Percentiles rank a stretch among this genome's conserved stretches.
These are phyloP conservation scores for Tephrocybe sp. DNA, from an alignment of 768 basidiomycete species.

Conservation along the genomic window DNA sequence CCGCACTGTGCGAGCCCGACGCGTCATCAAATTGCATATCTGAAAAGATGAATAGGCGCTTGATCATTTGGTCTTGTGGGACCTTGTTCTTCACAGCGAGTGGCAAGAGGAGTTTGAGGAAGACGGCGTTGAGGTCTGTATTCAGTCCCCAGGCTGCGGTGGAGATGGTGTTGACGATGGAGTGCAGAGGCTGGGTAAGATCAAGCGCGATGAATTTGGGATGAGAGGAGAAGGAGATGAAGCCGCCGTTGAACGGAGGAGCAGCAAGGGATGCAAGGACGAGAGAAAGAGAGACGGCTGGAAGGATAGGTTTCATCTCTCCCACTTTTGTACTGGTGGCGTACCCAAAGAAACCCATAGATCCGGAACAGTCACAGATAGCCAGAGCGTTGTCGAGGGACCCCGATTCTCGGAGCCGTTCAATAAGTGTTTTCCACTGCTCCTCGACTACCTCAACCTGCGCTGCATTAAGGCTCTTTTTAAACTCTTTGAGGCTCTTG, in stretches of 20 bases:
- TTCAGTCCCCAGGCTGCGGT: constrained; percentile 48
- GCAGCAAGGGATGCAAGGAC: constrained; percentile 59
- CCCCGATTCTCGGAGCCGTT: constrained; percentile 49
- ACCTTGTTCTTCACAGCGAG: constrained; percentile 56
- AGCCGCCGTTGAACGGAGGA: constrained; percentile 61
- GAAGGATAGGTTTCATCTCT: constrained; percentile 53
- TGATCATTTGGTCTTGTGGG: constrained; percentile 70
- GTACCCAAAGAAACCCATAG: too few species aligned
- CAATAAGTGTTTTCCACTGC: constrained; percentile 65
- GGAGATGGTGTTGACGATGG: constrained; percentile 37
- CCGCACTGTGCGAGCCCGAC: not conserved
- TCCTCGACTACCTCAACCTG: constrained; percentile 50
- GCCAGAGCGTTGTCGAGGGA: constrained; percentile 62
- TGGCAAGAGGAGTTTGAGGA: constrained; percentile 59
- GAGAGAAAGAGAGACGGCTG: constrained; percentile 64
- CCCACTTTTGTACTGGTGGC: not conserved
- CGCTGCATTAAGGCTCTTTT: constrained; percentile 29
- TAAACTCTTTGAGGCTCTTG: constrained; percentile 24
- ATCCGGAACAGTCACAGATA: constrained; percentile 72
- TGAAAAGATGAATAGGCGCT: constrained; percentile 71
- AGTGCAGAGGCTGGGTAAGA: constrained; percentile 32
- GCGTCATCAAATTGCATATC: constrained; percentile 73
- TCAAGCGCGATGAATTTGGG: constrained; percentile 54
- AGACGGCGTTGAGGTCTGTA: constrained; percentile 62
- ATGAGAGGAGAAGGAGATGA: constrained; percentile 62